Evolutionary conservation across 345 rosid genomes (phyloP).

Genomic region (Eucalyptus shirleyi): DNA sequence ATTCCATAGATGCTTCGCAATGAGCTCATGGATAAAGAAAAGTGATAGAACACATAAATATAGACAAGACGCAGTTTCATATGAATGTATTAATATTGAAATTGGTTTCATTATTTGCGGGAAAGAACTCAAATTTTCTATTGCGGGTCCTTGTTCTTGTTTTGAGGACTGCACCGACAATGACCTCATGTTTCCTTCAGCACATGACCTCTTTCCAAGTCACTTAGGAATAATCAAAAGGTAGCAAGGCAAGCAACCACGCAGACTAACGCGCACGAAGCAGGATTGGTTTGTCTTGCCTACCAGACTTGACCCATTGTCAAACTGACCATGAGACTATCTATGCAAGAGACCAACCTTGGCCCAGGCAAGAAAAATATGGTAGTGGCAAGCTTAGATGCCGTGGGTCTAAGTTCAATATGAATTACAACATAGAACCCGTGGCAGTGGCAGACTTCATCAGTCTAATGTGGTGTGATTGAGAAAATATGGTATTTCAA

Average conservation of each 20-base stretch:
- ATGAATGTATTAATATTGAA: too few species aligned
- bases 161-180: too few species aligned
- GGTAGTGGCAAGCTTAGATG: not conserved
- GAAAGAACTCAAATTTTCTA: not conserved
- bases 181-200: too few species aligned
- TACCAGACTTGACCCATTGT: fast-evolving
- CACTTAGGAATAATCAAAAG: too few species aligned
- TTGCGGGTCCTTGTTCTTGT: too few species aligned
- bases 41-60: not conserved
- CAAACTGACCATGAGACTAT: not conserved
- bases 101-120: not conserved
- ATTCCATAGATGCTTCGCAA: not conserved
- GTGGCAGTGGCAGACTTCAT: not conserved
- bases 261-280: not conserved
- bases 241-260: too few species aligned
- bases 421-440: not conserved
- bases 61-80: fast-evolving
- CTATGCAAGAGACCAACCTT: not conserved
- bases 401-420: not conserved
- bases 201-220: too few species aligned
- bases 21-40: not conserved
- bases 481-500: not conserved
- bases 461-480: not conserved
- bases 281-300: not conserved
- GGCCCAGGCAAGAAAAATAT: not conserved